Conservation (phyloP, 2,329 filamentous ascomycete genomes). For the Penicillium verrucosum region DNA sequence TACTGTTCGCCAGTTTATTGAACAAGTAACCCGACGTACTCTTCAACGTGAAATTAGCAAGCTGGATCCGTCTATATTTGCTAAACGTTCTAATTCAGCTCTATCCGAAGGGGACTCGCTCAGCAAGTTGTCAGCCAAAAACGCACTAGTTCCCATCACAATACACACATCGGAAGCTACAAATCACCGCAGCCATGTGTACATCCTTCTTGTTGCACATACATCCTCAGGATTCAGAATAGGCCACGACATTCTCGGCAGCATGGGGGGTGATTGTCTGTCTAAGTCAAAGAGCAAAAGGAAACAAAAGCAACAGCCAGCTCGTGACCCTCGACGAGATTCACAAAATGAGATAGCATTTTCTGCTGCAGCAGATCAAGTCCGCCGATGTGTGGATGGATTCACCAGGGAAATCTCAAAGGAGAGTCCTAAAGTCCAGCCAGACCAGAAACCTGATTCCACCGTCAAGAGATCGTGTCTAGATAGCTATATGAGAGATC, state of each 20-base stretch:
- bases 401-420: constrained; percentile 47
- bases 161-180: constrained; percentile 43
- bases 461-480: constrained; percentile 43
- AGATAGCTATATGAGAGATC: constrained; percentile 57
- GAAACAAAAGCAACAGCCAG: neutral
- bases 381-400: constrained; percentile 44
- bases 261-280: neutral
- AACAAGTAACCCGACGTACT: constrained; percentile 15
- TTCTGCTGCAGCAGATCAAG: constrained; percentile 35
- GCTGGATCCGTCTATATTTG: constrained; percentile 17
- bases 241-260: constrained; percentile 49
- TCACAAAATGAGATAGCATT: constrained; percentile 4
- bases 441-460: neutral
- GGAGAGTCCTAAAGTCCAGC: neutral
- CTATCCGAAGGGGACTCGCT: neutral
- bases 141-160: constrained; percentile 19
- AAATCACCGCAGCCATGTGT: constrained; percentile 46
- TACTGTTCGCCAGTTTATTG: constrained; percentile 26
- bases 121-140: neutral
- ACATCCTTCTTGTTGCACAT: constrained; percentile 56
- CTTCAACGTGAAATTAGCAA: constrained; percentile 19
- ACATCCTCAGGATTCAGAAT: constrained; percentile 48
- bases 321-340: neutral
- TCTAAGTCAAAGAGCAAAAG: neutral
- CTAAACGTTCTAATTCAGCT: neutral